Base-by-base conservation (phyloP, 2,329 filamentous ascomycete genomes). In the Leptographium flavum region DNA sequence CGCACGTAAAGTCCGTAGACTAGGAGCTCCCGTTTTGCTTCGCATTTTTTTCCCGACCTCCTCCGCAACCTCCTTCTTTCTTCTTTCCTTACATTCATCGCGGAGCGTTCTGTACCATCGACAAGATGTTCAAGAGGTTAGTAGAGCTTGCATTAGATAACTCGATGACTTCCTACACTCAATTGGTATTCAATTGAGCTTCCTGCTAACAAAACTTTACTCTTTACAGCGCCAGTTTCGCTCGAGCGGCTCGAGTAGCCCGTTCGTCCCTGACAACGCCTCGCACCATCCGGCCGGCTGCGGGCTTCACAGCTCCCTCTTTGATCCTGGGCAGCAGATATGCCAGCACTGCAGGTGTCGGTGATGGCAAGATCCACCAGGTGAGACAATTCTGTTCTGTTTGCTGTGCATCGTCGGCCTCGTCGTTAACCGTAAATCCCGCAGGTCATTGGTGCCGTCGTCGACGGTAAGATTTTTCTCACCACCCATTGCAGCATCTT, bases 381-480 rank as follows among this genome's bases (percentile, higher is more conserved):
- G 74, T 77, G 61, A 66, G 71, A 49, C 47, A 46, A 52, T 30
- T 15, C 22, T n/a, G n/a, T n/a, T n/a, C n/a, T n/a, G 21, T 33
- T 14, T 13, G 13, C 13, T 11, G 7, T 13, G 7, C 27, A 15
- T 30, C 31, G 23, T 30, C 15, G 41, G 13, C 19, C 21, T 19
- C 15, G 14, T 27, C 42, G 38, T 44, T 43, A 42, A 49, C 48
- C 21, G 32, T 33, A 67, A 53, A 46, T 63, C 71, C 77, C 51
- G 65, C 71, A 87, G 73, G 88, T 95, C 69, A 95, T 95, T 73
- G 88, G 92, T 84, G 90, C 92, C 74, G 88, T 96, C 66, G 92
- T 96, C 61, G 92, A 96, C 73, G 87, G 87, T 94, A 75, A 73
- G 84, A 22, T 19, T 19, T 43, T 13, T 76, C 44, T n/a, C 13